Conservation (phyloP, 2,329 filamentous ascomycete species). For the Nemania abortiva region DNA sequence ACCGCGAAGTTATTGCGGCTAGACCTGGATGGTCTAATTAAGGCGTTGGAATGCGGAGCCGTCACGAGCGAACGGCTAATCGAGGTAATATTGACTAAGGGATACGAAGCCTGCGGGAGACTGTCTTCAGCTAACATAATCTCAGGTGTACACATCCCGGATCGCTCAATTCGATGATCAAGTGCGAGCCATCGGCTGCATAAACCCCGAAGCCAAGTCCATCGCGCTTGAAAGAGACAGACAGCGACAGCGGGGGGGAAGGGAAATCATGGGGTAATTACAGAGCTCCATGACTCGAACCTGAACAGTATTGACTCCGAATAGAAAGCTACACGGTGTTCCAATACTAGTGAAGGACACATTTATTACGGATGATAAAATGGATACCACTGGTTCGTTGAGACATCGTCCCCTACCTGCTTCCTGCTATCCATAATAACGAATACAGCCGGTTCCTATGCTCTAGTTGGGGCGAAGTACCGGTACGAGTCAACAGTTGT, state of each 20-base stretch:
- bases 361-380: slow-evolving; percentile 52
- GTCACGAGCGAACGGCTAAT: no score
- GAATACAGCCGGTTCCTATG: slow-evolving; percentile 72
- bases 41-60: no score
- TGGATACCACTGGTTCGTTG: no score
- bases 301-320: not conserved
- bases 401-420: no score
- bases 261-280: slow-evolving; percentile 6
- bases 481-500: slow-evolving; percentile 69
- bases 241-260: not conserved
- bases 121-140: not conserved
- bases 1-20: no score
- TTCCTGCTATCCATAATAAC: slow-evolving; percentile 54
- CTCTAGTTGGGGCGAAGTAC: slow-evolving; percentile 69
- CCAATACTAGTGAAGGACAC: slow-evolving; percentile 56
- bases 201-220: not conserved
- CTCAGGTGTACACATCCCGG: not conserved
- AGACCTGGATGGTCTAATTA: no score
- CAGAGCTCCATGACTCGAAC: no score
- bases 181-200: not conserved
- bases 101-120: no score
- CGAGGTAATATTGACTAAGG: no score
- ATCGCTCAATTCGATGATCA: not conserved
- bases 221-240: slow-evolving; percentile 6
- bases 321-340: not conserved